These are phyloP conservation scores for Cyberlindnera euphorbiiphila DNA, from an alignment of 805 yeast species.

Conservation along the genomic window DNA sequence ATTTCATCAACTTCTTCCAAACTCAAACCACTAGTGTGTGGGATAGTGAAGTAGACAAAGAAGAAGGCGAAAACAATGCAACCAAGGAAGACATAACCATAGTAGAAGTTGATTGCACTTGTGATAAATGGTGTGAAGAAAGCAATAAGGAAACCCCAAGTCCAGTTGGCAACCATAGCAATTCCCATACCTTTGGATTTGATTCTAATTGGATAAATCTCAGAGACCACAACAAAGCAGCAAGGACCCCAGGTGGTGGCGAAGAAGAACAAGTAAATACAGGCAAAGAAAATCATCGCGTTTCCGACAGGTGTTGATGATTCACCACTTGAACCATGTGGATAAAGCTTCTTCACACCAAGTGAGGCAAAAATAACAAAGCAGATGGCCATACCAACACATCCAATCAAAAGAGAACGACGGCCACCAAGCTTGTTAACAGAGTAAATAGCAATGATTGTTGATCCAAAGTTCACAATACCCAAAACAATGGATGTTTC, in stretches of 20 bases:
- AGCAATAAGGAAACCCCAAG: conserved; percentile 66
- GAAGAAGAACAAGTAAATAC: conserved; percentile 66
- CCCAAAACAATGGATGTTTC: conserved; percentile 57
- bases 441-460: conserved; percentile 45
- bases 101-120: conserved; percentile 59
- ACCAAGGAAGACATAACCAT: conserved; percentile 64
- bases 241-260: conserved; percentile 76
- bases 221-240: conserved; percentile 60
- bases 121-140: conserved; percentile 72
- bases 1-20: conserved; percentile 79
- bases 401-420: conserved; percentile 44
- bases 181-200: conserved; percentile 54
- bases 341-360: conserved; percentile 48
- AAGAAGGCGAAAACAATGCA: conserved; percentile 55
- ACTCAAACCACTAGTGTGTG: conserved; percentile 77
- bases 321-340: conserved; percentile 41
- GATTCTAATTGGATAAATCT: conserved; percentile 69
- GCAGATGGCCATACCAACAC: conserved; percentile 45
- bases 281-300: conserved; percentile 67
- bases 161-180: conserved; percentile 60
- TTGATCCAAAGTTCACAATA: conserved; percentile 55
- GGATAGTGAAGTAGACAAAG: conserved; percentile 69
- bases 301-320: conserved; percentile 56
- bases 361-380: conserved; percentile 51
- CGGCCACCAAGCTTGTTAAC: conserved; percentile 56